Evolutionary conservation across 306 rosid species (phyloP), one percentile per base, ranked within the genome.

Genomic region (Cercis canadensis): DNA sequence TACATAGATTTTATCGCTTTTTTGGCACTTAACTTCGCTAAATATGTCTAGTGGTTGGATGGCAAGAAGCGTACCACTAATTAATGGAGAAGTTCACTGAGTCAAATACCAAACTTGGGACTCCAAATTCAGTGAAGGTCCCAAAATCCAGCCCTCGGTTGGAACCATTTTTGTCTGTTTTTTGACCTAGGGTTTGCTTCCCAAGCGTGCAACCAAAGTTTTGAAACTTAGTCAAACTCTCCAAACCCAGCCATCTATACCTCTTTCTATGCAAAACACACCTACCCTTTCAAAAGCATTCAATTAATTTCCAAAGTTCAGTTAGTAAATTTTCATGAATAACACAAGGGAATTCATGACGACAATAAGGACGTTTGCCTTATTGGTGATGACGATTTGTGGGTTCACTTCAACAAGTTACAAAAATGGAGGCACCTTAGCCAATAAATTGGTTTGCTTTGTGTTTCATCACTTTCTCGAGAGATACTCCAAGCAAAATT

Each of bases 71-170:
- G 88, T 78, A 79, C 84, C 8, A 79, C 47, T 62, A 77, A 73
- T 88, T 55, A 83, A 81, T 84, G 83, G 57, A 9, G 33, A 70
- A 50, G 50, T 50, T 59, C 46, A 75, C 11, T 0, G 77, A 77
- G 90, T 86, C 92, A 90, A 86, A 79, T 77, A 78, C 50, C 45
- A 69, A 84, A 84, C 88, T 87, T 81, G 85, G 92, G 82, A 88
- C 82, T 85, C 85, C 70, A 88, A 92, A 87, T 77, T 85, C 78
- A 84, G 81, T 86, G 90, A 82, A 87, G 84, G 67, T 86, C 87
- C 94, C 74, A 66, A 89, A 83, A 82, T 80, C 71, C 44, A 85
- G 83, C 88, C 88, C 98, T 89, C 88, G 95, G 81, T 88, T 89
- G 73, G 78, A 79, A 80, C 92, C 90, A 85, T 63, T 62, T 82